A percentile compares a stretch with the other conserved stretches of the same genome.
These are phyloP conservation scores for Allantophomopsis lycopodina DNA, from an alignment of 2,329 filamentous ascomycete species.

Conservation along the genomic window DNA sequence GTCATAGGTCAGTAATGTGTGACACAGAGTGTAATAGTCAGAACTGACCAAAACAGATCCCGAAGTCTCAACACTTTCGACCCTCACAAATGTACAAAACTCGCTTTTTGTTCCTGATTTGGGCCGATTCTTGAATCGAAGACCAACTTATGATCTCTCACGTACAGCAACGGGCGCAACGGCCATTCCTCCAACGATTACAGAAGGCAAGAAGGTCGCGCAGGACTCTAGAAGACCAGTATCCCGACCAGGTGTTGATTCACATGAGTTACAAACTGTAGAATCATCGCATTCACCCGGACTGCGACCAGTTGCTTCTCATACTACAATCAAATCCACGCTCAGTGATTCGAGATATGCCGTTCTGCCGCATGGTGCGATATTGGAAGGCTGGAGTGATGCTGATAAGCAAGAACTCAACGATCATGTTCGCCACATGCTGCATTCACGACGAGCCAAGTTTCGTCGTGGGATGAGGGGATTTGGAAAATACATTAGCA, in stretches of 20 bases:
- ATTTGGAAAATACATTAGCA: constrained; percentile 65
- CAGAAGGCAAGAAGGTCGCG: constrained; percentile 10
- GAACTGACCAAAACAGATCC: constrained; percentile 43
- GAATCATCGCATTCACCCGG: constrained; percentile 6
- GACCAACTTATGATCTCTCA: constrained; percentile 53
- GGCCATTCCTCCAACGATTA: constrained; percentile 20
- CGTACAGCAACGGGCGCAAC: constrained; percentile 33
- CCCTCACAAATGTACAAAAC: constrained; percentile 81
- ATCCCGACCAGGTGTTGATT: constrained; percentile 7
- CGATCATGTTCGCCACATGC: constrained; percentile 76
- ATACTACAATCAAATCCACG: constrained; percentile 51
- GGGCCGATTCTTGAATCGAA: constrained; percentile 61
- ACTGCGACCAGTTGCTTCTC: constrained; percentile 17
- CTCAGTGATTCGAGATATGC: constrained; percentile 63
- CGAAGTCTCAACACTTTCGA: constrained; percentile 70
- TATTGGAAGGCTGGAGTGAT: constrained; percentile 59
- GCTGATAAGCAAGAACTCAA: constrained; percentile 67
- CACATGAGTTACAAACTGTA: constrained; percentile 8
- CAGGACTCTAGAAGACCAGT: constrained; percentile 4
- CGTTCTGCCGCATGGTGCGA: constrained; percentile 61
- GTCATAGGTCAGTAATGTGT: constrained; percentile 40
- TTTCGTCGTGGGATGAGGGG: constrained; percentile 71
- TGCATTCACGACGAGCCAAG: constrained; percentile 67
- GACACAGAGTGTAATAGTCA: not conserved
- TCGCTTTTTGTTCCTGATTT: constrained; percentile 76